Evolutionary conservation across 192 early-diverging fungal species (phyloP), one percentile per base, ranked within the genome.

Genomic region (Podila epicladia): DNA sequence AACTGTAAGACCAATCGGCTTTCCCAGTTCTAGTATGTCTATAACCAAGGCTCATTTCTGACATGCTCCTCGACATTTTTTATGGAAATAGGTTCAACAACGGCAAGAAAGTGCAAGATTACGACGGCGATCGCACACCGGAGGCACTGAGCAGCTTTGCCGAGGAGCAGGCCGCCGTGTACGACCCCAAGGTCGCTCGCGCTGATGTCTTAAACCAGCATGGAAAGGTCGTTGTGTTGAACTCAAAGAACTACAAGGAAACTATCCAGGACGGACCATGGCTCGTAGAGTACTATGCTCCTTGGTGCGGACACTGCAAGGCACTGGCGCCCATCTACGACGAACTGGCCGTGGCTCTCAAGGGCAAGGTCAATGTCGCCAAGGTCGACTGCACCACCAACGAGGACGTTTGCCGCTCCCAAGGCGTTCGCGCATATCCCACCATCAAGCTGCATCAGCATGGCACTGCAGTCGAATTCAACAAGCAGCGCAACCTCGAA

Each of bases 301-400:
- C 96, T 13, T 96, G 94, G 94, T 96, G 95, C 72, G 80, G 87
- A 24, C 96, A 97, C 84, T 98, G 97, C 86, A 87, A 95, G 84
- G 82, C 85, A 0, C 86, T 98, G 83, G 93, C 92, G 20, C 96
- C 96, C 0, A 85, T 88, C 22, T 97, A 94, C 91, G 89, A 88
- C 6, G 71, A 92, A 53, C 83, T 98, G 57, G 94, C 89, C 13
- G 76, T 72, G 3, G 71, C 74, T 20, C 65, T 94, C 57, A 86
- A 91, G 70, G 91, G 91, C 41, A 84, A 87, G 58, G 88, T 96
- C 70, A 96, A 96, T 67, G 83, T 97, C 32, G 97, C 91, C 37
- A 86, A 93, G 71, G 91, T 98, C 58, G 93, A 98, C 84, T 98
- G 97, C 85, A 92, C 92, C 22, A 31, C 55, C 33, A 80, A 80